Base-by-base conservation (phyloP, 139 green algal species). In the Chlamydomonas asymmetrica region DNA sequence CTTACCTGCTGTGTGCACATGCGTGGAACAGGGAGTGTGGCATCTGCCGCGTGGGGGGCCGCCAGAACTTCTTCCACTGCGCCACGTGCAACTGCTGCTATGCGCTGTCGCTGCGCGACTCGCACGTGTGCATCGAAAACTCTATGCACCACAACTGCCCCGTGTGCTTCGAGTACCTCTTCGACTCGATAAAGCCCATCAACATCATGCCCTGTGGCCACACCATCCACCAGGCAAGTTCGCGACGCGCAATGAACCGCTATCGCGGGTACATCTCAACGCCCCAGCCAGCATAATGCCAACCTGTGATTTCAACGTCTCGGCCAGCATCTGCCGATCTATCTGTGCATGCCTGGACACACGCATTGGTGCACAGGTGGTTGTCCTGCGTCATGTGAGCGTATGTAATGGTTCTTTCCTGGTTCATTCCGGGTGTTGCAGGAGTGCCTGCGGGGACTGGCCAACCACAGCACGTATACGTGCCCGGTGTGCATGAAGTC, bases 51-150 rank as follows among this genome's bases (percentile, higher is more conserved):
- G 92, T 98, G 25, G 94, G 94, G 29, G 94, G 94, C 4, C 74
- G 84, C 0, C 80, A 93, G 1, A 94, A 97, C 78, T 98, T 93
- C 80, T 98, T 98, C 81, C 94, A 98, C 88, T 98, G 94, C 85
- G 40, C 57, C 31, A 94, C 83, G 1, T 98, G 93, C 82, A 94
- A 92, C 77, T 97, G 88, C 80, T 98, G 95, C 88, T 98, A 98
- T 81, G 80, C 79, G 49, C 84, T 85, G 6, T 62, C 61, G 2
- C 52, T 93, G 71, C 82, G 88, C 48, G 84, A 86, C 71, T 87
- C 87, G 56, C 95, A 98, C 75, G 80, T 91, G 18, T 98, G 95
- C 75, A 90, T 98, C 49, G 87, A 94, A 79, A 88, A 95, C 75
- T 91, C 84, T 75, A 98, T 98, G 91, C 88, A 94, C 66, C 87